Conservation (phyloP, 495 filamentous ascomycete genomes). For the Cercophora scortea region DNA sequence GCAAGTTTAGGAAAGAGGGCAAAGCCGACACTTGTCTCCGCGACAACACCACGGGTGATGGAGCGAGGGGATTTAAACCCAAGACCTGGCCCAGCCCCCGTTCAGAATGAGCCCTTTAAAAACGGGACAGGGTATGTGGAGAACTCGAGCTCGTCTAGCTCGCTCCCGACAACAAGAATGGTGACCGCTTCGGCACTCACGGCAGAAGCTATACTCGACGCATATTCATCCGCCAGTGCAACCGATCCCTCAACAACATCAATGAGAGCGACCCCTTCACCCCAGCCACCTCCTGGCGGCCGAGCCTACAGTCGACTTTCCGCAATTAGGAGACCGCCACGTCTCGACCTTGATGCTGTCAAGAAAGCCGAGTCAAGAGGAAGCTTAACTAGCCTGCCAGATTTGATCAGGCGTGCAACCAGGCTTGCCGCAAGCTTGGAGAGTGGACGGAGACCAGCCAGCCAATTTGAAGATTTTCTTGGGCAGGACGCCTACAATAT, state of each 20-base stretch:
- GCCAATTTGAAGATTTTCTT: constrained; percentile 49
- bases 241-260: constrained; percentile 25
- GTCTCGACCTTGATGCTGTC: constrained; percentile 71
- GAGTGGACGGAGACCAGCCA: constrained; percentile 69
- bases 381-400: constrained; percentile 83
- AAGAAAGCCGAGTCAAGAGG: constrained; percentile 72
- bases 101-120: constrained; percentile 26
- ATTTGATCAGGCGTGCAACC: constrained; percentile 83
- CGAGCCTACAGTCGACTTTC: constrained; percentile 36
- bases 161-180: constrained; percentile 16
- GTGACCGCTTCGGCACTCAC: constrained; percentile 20
- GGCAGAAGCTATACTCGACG: constrained; percentile 34
- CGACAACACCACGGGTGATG: constrained; percentile 19
- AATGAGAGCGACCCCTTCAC: constrained; percentile 23
- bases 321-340: constrained; percentile 59
- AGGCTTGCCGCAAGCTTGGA: constrained; percentile 83
- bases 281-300: constrained; percentile 10
- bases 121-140: constrained; percentile 38
- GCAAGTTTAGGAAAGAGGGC: constrained; percentile 70
- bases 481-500: constrained; percentile 15
- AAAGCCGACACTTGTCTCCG: constrained; percentile 63
- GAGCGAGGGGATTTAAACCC: constrained; percentile 16
- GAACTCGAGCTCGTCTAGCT: constrained; percentile 33
- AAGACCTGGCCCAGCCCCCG: constrained; percentile 25
- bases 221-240: constrained; percentile 35